These are phyloP conservation scores for Pseudopediastrum boryanum DNA, from an alignment of 139 green algal genomes.

Conservation along the genomic window DNA sequence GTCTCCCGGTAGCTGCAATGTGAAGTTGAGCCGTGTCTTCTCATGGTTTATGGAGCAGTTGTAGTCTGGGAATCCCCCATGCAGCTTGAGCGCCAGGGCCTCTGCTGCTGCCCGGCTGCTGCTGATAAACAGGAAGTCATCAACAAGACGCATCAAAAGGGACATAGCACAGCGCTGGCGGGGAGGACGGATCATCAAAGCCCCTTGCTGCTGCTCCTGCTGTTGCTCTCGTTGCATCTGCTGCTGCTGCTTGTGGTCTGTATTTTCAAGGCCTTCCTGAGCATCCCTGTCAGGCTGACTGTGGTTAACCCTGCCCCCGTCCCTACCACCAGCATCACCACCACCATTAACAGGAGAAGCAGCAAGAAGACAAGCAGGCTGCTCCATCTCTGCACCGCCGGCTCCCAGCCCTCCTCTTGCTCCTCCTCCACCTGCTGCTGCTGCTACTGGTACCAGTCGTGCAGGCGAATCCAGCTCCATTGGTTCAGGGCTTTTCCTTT, in stretches of 20 bases:
- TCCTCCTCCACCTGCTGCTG: background rate
- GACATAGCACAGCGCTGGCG: constrained; percentile 28
- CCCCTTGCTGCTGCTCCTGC: constrained; percentile 21
- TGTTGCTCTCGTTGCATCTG: constrained; percentile 25
- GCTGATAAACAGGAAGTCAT: constrained; percentile 89
- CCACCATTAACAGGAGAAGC: too few relatives aligned
- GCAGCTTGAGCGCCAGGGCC: constrained; percentile 52
- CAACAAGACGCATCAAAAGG: constrained; percentile 81
- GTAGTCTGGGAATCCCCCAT: constrained; percentile 57
- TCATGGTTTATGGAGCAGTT: constrained; percentile 75
- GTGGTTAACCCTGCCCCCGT: too few relatives aligned
- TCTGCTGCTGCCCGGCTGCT: constrained; percentile 60
- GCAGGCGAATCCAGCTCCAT: background rate
- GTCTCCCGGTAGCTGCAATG: constrained; percentile 23
- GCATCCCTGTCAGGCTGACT: background rate
- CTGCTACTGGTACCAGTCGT: background rate
- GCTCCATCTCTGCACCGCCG: background rate
- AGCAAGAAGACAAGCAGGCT: too few relatives aligned
- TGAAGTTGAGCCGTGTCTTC: constrained; percentile 88
- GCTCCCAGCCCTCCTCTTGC: background rate
- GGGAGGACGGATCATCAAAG: background rate
- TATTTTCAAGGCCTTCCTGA: background rate
- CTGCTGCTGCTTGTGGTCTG: constrained; percentile 6
- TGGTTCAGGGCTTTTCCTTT: background rate
- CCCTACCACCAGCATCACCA: too few relatives aligned